Percentiles rank a stretch among this genome's conserved stretches.
These are phyloP conservation scores for Suillus paluster DNA, from an alignment of 768 basidiomycete species.

Conservation along the genomic window DNA sequence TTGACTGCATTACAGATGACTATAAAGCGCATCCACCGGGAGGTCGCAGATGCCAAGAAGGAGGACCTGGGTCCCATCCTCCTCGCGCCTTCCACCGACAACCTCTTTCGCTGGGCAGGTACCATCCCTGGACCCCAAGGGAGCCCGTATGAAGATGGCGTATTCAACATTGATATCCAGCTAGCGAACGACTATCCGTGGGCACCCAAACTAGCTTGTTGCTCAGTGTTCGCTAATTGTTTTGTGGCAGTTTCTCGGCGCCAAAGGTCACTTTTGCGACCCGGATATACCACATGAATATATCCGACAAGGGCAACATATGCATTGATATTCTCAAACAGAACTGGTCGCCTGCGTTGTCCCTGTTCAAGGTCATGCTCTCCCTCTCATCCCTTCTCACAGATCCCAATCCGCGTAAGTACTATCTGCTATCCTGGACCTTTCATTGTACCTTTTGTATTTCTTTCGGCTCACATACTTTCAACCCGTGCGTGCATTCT, in stretches of 20 bases:
- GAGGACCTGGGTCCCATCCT: conserved; percentile 80
- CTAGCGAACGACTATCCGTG: conserved; percentile 83
- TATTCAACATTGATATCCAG: conserved; percentile 69
- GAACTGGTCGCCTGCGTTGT: conserved; percentile 94
- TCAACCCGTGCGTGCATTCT: background rate
- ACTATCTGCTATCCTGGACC: background rate
- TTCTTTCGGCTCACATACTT: background rate
- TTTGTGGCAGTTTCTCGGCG: conserved; percentile 66
- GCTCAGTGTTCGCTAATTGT: conserved; percentile 9
- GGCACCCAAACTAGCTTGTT: conserved; percentile 29
- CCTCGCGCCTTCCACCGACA: conserved; percentile 66
- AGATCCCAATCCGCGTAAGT: conserved; percentile 91
- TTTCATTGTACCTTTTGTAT: background rate
- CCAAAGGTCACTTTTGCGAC: conserved; percentile 79
- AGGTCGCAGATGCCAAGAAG: conserved; percentile 79
- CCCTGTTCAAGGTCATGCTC: conserved; percentile 92
- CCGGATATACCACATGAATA: conserved; percentile 90
- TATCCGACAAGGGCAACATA: conserved; percentile 75
- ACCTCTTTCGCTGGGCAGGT: conserved; percentile 75
- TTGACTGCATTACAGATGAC: conserved; percentile 50
- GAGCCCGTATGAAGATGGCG: conserved; percentile 80
- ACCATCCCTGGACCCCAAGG: conserved; percentile 83
- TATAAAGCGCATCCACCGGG: conserved; percentile 82
- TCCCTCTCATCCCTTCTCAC: conserved; percentile 91
- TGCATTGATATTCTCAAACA: conserved; percentile 93